Percentiles rank a stretch among this genome's conserved stretches.
phyloP scores from a whole-genome alignment of 495 filamentous ascomycete species.

The Penicillium salamii region DNA sequence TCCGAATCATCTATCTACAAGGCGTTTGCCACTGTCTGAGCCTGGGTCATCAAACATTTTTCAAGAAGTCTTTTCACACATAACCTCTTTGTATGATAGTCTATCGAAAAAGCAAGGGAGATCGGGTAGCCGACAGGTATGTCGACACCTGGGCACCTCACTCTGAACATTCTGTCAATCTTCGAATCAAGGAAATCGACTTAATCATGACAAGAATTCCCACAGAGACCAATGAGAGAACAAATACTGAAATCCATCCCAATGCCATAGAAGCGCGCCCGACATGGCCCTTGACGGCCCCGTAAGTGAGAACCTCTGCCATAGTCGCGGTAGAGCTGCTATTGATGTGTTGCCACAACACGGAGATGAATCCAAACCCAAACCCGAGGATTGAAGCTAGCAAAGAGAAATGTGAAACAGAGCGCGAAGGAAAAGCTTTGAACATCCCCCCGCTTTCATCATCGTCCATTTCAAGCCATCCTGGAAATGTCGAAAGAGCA shows the following conservation, averaged over 20 bases:
- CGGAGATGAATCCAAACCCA: slow-evolving; percentile 5
- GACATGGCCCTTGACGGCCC: slow-evolving; percentile 11
- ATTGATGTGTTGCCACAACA: slow-evolving; percentile 18
- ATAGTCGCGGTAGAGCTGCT: slow-evolving; percentile 12
- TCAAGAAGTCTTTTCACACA: too few species aligned
- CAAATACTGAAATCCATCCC: slow-evolving; percentile 15
- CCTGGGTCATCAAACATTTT: too few species aligned
- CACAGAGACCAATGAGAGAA: too few species aligned
- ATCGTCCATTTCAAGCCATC: slow-evolving; percentile 2
- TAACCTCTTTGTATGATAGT: too few species aligned
- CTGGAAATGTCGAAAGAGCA: slow-evolving; percentile 8
- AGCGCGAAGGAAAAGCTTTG: slow-evolving; percentile 3
- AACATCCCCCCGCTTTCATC: background rate
- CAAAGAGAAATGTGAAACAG: background rate
- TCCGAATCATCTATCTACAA: too few species aligned
- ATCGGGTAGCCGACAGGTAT: too few species aligned
- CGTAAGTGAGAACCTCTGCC: slow-evolving; percentile 14
- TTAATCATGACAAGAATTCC: too few species aligned
- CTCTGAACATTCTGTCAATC: too few species aligned
- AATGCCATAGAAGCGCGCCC: slow-evolving; percentile 11
- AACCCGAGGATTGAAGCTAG: background rate
- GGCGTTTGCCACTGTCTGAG: too few species aligned
- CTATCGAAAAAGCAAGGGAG: too few species aligned
- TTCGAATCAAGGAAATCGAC: too few species aligned
- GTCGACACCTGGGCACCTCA: too few species aligned